Conservation (phyloP, 108 stramenopile species). For the Skeletonema costatum region DNA sequence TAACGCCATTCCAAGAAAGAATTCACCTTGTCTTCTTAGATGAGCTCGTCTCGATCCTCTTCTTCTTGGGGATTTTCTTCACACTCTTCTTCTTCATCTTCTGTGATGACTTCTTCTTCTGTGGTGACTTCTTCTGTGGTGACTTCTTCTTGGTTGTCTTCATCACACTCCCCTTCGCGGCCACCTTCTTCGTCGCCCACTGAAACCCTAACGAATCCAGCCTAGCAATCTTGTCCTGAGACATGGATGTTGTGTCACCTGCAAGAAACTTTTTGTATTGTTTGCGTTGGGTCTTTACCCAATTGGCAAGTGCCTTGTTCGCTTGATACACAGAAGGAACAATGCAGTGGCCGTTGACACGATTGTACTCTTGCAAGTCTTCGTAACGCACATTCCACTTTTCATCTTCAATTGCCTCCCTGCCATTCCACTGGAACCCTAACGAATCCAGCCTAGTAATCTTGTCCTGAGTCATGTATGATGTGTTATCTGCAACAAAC, state of each 20-base stretch:
- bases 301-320: conserved; percentile 15
- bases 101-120: no score
- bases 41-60: no score
- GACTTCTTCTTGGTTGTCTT: no score
- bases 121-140: no score
- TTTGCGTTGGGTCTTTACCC: conserved; percentile 59
- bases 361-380: conserved; percentile 5
- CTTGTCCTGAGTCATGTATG: neutral
- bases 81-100: no score
- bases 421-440: conserved; percentile 1
- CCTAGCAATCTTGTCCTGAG: neutral
- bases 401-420: neutral
- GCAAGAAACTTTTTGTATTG: conserved; percentile 28
- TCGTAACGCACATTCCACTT: neutral
- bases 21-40: no score
- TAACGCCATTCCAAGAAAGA: no score
- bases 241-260: neutral
- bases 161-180: no score
- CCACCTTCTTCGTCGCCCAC: no score
- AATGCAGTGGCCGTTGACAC: neutral
- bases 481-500: neutral
- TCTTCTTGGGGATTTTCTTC: no score
- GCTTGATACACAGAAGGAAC: no score
- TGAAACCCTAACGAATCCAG: neutral
- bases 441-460: neutral